Percentiles rank a stretch among this genome's conserved stretches.
phyloP scores from a whole-genome alignment of 108 stramenopile species.

The Cylindrotheca closterium region DNA sequence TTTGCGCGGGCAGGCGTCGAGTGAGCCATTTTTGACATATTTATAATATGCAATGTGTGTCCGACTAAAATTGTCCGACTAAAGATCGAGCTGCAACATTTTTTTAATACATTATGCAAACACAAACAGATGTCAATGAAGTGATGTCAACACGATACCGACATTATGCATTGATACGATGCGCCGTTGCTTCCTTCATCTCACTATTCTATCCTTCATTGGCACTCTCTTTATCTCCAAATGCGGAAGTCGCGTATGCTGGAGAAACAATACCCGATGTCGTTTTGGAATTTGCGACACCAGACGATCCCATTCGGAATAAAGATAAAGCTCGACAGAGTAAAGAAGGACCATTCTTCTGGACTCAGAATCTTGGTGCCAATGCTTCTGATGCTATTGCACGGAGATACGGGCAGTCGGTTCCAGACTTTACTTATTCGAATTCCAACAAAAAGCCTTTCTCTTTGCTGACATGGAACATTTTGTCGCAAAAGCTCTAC shows the following conservation, averaged over 20 bases:
- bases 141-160: not conserved
- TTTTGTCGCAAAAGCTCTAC: conserved; percentile 43
- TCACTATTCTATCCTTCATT: not conserved
- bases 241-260: not conserved
- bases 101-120: not conserved
- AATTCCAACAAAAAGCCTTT: conserved; percentile 19
- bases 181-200: not conserved
- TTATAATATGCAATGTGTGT: no score
- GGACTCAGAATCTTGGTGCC: not conserved
- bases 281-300: not conserved
- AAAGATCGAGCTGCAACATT: not conserved
- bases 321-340: no score
- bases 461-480: conserved; percentile 49
- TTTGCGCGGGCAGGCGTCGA: no score
- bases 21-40: no score
- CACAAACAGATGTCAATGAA: no score
- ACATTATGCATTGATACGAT: no score
- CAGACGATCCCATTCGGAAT: not conserved
- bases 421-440: not conserved
- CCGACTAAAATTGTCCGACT: no score
- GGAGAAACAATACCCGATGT: not conserved
- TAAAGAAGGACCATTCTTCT: not conserved
- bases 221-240: not conserved
- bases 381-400: not conserved
- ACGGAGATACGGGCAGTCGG: not conserved